Evolutionary conservation across 768 basidiomycete genomes (phyloP).

Genomic region (Collybia sordida): DNA sequence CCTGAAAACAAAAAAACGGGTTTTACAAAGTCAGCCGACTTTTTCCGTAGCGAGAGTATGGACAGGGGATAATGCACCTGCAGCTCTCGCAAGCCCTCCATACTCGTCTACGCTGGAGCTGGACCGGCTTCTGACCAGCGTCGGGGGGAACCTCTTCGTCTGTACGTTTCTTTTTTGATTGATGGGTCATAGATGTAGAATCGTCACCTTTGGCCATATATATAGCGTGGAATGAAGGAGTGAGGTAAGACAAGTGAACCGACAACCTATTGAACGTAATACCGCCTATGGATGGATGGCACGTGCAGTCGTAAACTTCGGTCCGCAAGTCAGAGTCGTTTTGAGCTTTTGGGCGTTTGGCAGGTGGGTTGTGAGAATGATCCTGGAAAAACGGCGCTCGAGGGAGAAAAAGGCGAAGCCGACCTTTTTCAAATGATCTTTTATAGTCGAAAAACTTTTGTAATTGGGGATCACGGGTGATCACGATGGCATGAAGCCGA

Average conservation of each 20-base stretch:
- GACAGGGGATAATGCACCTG: slow-evolving; percentile 51
- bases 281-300: slow-evolving; percentile 13
- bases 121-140: slow-evolving; percentile 64
- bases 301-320: slow-evolving; percentile 16
- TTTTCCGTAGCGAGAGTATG: slow-evolving; percentile 13
- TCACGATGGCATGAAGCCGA: slow-evolving; percentile 12
- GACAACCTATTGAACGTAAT: slow-evolving; percentile 8
- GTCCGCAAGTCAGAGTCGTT: slow-evolving; percentile 7
- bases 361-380: slow-evolving; percentile 1
- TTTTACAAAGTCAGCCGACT: slow-evolving; percentile 10
- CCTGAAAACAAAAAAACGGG: slow-evolving; percentile 36
- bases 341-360: background rate
- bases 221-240: slow-evolving; percentile 10
- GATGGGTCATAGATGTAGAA: slow-evolving; percentile 45
- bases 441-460: slow-evolving; percentile 11
- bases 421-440: slow-evolving; percentile 7
- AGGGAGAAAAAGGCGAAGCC: background rate
- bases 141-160: slow-evolving; percentile 62
- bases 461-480: slow-evolving; percentile 11
- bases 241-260: slow-evolving; percentile 11
- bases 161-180: slow-evolving; percentile 74
- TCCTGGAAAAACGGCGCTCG: slow-evolving; percentile 3
- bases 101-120: slow-evolving; percentile 76
- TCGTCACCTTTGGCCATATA: slow-evolving; percentile 54
- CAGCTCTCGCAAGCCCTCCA: slow-evolving; percentile 92